Conservation (phyloP, 2,329 filamentous ascomycete species). For the Lizonia empirigonia region DNA sequence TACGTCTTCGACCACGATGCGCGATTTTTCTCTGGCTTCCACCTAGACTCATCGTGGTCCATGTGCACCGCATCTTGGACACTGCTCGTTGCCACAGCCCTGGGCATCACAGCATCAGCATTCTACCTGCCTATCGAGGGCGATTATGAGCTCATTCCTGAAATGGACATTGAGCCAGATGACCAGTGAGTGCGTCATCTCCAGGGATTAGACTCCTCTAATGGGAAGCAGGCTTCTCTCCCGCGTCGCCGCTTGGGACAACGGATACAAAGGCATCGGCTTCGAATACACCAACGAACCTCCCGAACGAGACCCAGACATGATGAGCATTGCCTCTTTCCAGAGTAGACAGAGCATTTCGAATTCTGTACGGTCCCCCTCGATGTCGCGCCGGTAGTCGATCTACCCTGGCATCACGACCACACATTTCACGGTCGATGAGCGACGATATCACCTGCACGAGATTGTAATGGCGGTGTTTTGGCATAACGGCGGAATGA, state of each 20-base stretch:
- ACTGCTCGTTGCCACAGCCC: constrained; percentile 58
- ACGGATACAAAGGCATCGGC: constrained; percentile 35
- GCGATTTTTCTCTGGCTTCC: constrained; percentile 83
- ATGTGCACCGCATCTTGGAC: constrained; percentile 68
- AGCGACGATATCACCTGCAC: constrained; percentile 10
- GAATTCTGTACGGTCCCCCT: constrained; percentile 8
- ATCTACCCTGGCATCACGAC: background rate
- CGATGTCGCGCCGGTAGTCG: constrained; percentile 14
- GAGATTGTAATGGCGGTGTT: constrained; percentile 17
- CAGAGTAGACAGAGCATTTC: constrained; percentile 16
- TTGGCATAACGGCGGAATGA: constrained; percentile 11
- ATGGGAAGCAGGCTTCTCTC: constrained; percentile 39
- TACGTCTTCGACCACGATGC: constrained; percentile 84
- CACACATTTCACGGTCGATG: background rate
- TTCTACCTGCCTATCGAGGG: constrained; percentile 77
- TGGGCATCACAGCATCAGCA: constrained; percentile 69
- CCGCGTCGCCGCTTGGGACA: constrained; percentile 44
- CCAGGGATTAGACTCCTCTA: constrained; percentile 19
- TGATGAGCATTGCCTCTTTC: constrained; percentile 19
- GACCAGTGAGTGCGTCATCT: constrained; percentile 37
- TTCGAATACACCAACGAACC: constrained; percentile 20
- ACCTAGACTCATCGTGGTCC: constrained; percentile 78
- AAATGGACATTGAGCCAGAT: constrained; percentile 38
- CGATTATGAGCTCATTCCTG: constrained; percentile 79
- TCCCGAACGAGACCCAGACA: constrained; percentile 21